Conservation (phyloP, 768 basidiomycete species). For the Boletus tylopilopsis region DNA sequence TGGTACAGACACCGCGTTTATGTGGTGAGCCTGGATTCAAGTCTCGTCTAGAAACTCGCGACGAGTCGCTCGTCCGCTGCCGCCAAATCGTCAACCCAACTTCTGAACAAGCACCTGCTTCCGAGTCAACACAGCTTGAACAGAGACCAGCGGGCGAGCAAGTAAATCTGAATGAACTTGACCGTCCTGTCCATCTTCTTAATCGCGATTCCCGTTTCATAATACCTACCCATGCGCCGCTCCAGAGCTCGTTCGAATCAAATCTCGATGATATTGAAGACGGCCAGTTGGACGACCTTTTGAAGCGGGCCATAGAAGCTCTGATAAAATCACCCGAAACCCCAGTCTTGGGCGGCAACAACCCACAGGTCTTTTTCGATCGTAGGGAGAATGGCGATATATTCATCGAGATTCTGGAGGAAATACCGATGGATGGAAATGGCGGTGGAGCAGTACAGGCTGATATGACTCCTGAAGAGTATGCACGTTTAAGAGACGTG, state of each 20-base stretch:
- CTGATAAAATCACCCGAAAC: constrained; percentile 31
- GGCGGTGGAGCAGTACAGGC: constrained; percentile 21
- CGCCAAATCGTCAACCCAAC: constrained; percentile 58
- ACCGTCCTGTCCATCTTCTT: constrained; percentile 54
- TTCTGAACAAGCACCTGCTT: constrained; percentile 16
- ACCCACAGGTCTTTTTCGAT: constrained; percentile 41
- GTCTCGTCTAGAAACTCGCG: constrained; percentile 60
- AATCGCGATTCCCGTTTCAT: constrained; percentile 46
- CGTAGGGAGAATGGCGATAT: constrained; percentile 39
- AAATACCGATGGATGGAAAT: constrained; percentile 34
- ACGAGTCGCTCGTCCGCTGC: constrained; percentile 72
- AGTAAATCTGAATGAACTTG: constrained; percentile 42
- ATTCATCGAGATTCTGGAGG: constrained; percentile 44
- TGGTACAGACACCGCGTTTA: constrained; percentile 91
- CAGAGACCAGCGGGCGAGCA: constrained; percentile 28
- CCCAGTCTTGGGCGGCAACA: constrained; percentile 26
- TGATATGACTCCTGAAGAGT: constrained; percentile 36
- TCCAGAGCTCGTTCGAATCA: constrained; percentile 17
- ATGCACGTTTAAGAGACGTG: constrained; percentile 45
- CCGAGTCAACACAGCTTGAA: constrained; percentile 31
- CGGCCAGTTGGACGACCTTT: constrained; percentile 20
- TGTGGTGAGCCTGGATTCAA: constrained; percentile 93
- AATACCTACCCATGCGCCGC: constrained; percentile 30
- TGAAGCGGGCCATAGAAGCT: constrained; percentile 28
- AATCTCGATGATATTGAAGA: constrained; percentile 13